Conservation (phyloP, 78 protist genomes). For the Protostelium mycophagum region DNA sequence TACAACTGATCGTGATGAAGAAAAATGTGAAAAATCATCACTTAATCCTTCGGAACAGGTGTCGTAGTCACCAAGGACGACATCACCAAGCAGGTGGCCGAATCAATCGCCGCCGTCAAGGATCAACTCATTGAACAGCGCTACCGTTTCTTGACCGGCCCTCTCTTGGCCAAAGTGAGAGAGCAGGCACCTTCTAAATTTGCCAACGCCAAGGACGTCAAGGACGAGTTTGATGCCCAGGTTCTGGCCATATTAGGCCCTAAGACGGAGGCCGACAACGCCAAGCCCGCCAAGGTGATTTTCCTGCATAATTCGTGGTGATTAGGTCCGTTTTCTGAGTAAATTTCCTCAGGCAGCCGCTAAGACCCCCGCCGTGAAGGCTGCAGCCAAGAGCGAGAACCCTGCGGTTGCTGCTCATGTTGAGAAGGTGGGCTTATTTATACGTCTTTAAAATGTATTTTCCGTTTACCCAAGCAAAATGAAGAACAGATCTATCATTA, state of each 20-base stretch:
- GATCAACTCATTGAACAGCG: background rate
- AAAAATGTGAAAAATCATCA: no score
- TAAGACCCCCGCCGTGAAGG: background rate
- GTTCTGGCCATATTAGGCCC: slow-evolving; percentile 48
- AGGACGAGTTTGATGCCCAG: slow-evolving; percentile 46
- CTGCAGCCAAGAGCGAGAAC: background rate
- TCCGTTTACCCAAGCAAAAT: no score
- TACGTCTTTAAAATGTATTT: background rate
- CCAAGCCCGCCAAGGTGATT: slow-evolving; percentile 13
- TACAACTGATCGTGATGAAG: background rate
- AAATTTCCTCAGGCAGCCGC: background rate
- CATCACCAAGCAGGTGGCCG: slow-evolving; percentile 24
- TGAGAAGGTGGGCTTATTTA: background rate
- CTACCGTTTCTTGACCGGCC: slow-evolving; percentile 32
- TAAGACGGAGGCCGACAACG: slow-evolving; percentile 47
- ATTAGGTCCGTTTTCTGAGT: background rate
- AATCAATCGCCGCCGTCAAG: slow-evolving; percentile 6
- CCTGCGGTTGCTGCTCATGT: background rate
- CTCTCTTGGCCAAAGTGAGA: slow-evolving; percentile 16
- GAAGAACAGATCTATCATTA: no score
- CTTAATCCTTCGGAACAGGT: slow-evolving; percentile 11
- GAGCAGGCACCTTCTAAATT: slow-evolving; percentile 10
- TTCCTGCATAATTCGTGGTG: background rate
- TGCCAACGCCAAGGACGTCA: slow-evolving; percentile 48
- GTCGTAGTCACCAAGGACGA: slow-evolving; percentile 45